Base-by-base conservation (phyloP, 768 basidiomycete genomes). In the Dioszegia aurantiaca region DNA sequence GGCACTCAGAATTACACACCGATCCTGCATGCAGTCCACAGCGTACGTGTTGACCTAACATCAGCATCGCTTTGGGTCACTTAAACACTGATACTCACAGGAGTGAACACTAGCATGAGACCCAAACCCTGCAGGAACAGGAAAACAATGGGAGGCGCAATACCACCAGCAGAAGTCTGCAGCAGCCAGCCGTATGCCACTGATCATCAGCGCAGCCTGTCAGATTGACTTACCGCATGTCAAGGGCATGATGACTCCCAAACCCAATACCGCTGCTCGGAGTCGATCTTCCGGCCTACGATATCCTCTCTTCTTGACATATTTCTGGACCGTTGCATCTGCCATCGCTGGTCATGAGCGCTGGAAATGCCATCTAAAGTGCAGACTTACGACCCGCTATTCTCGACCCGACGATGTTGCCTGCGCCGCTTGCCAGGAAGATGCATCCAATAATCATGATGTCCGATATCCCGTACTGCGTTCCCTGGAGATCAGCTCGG, bases 241-340 rank as follows among this genome's bases (percentile, higher is more conserved):
- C 0, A 60, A 21, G 0, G 78, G 78, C 28, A 77, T 56, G 19
- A 77, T n/a, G 5, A 74, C 0, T 0, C 60, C 74, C 1, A 64
- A 51, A 10, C 73, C 75, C 21, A 74, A n/a, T 19, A 77, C 43
- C 0, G 67, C 65, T 0, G 74, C 65, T 6, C 60, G 43, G 2
- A 79, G 63, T 6, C 78, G 53, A 55, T 79, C 78, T 52, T 79
- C 78, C 1, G 77, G 72, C 26, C 74, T 62, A 3, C 73, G 63
- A 55, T 73, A 74, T 1, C 72, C 72, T 28, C 77, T 56, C 44
- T 72, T 70, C 17, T 56, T 59, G 26, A 76, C 68, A 53, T 70
- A 78, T 12, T 58, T 51, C 4, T 51, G 43, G 19, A 79, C 70
- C 1, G 48, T 61, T 24, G 46, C 44, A 56, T 79, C 78, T 4